A percentile compares a stretch with the other conserved stretches of the same genome.
Evolutionary conservation across 352 stramenopile species (phyloP).

Genomic region (Pythium pyrilobum): DNA sequence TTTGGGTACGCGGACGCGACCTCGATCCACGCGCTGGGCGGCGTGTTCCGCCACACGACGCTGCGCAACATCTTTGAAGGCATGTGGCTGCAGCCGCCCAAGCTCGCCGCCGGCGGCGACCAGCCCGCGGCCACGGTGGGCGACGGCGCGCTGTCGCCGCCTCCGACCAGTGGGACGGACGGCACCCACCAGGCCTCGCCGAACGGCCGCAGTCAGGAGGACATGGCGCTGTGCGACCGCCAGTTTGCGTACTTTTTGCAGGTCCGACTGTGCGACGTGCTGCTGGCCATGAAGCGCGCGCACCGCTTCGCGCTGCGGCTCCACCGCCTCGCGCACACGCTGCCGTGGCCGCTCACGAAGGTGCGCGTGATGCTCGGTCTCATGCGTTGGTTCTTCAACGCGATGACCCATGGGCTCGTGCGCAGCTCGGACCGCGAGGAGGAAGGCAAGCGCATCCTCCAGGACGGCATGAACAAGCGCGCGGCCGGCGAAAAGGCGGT

Average conservation of each 20-base stretch:
- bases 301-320: slow-evolving; percentile 48
- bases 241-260: slow-evolving; percentile 82
- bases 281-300: slow-evolving; percentile 52
- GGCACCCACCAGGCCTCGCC: neutral
- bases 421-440: slow-evolving; percentile 46
- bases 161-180: neutral
- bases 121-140: neutral
- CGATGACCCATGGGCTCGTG: slow-evolving; percentile 64
- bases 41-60: slow-evolving; percentile 59
- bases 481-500: slow-evolving; percentile 38
- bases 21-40: slow-evolving; percentile 60
- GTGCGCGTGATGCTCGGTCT: slow-evolving; percentile 55
- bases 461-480: slow-evolving; percentile 56
- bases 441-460: slow-evolving; percentile 58
- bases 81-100: slow-evolving; percentile 45
- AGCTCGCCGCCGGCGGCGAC: neutral
- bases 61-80: slow-evolving; percentile 76
- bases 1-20: slow-evolving; percentile 58
- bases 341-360: slow-evolving; percentile 30
- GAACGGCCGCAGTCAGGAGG: neutral
- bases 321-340: slow-evolving; percentile 26
- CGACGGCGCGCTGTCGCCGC: slow-evolving; percentile 1
- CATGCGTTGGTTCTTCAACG: slow-evolving; percentile 64
- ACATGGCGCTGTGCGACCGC: slow-evolving; percentile 36
- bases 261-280: slow-evolving; percentile 65